Conservation (phyloP, 208 protist genomes). For the Trypanosoma brucei region DNA sequence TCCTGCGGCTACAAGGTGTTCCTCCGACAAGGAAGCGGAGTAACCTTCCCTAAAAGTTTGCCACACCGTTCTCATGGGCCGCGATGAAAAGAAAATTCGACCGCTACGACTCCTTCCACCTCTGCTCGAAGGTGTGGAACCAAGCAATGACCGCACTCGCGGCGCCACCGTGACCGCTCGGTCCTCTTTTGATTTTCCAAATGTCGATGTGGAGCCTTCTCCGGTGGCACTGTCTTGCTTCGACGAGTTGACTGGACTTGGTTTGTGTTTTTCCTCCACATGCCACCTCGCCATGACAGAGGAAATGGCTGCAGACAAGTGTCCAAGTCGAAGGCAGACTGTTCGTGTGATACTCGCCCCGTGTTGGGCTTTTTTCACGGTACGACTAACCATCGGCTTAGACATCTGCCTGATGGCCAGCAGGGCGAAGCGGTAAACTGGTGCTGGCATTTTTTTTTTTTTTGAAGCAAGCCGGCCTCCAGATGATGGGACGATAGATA, state of each 20-base stretch:
- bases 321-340: conserved; percentile 72
- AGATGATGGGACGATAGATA: too few species aligned
- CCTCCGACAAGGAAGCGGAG: conserved; percentile 57
- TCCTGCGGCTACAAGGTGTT: conserved; percentile 65
- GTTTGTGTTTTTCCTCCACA: conserved; percentile 23
- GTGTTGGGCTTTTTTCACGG: conserved; percentile 52
- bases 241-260: not conserved
- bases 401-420: conserved; percentile 76
- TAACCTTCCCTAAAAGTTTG: conserved; percentile 73
- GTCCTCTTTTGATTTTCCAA: not conserved
- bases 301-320: conserved; percentile 68
- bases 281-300: conserved; percentile 67
- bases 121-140: conserved; percentile 23
- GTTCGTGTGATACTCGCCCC: conserved; percentile 50
- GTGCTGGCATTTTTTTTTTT: conserved; percentile 59
- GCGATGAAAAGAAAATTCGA: conserved; percentile 45
- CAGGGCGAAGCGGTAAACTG: conserved; percentile 67
- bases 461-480: not conserved
- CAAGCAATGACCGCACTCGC: conserved; percentile 67
- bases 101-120: conserved; percentile 39
- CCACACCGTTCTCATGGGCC: conserved; percentile 68
- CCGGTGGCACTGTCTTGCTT: not conserved
- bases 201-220: not conserved
- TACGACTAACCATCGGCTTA: conserved; percentile 53
- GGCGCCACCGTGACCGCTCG: conserved; percentile 35